Evolutionary conservation across 306 rosid species (phyloP), one percentile per base, ranked within the genome.

Genomic region (Lithocarpus polystachyus): DNA sequence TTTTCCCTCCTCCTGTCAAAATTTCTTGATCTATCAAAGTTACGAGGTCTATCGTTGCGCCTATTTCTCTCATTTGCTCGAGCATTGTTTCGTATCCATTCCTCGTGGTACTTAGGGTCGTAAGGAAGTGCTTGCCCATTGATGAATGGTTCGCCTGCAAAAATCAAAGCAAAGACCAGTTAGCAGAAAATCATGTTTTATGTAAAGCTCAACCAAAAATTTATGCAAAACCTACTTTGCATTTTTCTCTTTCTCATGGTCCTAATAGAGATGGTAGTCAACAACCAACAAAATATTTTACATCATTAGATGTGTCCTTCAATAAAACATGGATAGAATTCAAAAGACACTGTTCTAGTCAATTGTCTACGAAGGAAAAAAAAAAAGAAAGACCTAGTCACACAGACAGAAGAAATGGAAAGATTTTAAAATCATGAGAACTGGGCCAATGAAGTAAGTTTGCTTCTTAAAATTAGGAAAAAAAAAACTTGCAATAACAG

Each of bases 41-140:
- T 90, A 1, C 95, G 90, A 83, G 99, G 97, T 57, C 97, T 82
- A 70, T 95, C 99, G 79, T 89, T 92, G 71, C 99, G 93, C 75
- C 92, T 95, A 81, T 95, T 91, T 81, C 99, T 96, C 80, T 93
- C 99, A 57, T 93, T 96, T 6, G 99, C 99, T 52, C 94, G 84
- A 17, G 90, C 89, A 80, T 96, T 96, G 92, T 91, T 96, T 74
- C 96, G 89, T 69, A 91, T 89, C 98, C 98, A 93, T 69, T 96
- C 99, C 60, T 93, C 97, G 35, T 96, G 96, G 84, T 90, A 96
- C 82, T 91, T 91, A 28, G 97, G 89, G 62, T 96, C 99, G 87
- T 96, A 96, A 4, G 99, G 94, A 72, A 96, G 96, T 3, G 97
- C 98, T 79, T 91, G 79, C 33, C 99, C 98, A 54, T 96, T 84